phyloP scores from a whole-genome alignment of 108 stramenopile genomes.

The Epithemia pelagica region DNA sequence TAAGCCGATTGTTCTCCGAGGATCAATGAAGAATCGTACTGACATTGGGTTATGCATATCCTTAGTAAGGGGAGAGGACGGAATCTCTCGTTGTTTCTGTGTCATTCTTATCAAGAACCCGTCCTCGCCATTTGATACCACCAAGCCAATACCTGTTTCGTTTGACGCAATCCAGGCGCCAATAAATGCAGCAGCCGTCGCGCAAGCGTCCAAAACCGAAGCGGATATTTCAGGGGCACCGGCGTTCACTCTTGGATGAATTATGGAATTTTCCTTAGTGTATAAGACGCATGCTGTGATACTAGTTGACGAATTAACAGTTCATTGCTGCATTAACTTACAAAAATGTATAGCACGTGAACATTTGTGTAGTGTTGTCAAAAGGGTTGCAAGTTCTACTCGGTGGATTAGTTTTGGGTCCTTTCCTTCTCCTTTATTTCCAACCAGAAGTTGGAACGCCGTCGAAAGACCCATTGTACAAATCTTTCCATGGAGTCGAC shows the following conservation, averaged over 20 bases:
- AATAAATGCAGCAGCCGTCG: background rate
- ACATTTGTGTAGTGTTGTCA: constrained; percentile 75
- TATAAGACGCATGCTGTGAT: background rate
- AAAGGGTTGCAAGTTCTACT: constrained; percentile 79
- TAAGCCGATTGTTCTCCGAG: constrained; percentile 32
- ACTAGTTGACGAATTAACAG: background rate
- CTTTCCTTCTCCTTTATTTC: constrained; percentile 52
- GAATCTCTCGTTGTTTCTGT: constrained; percentile 76
- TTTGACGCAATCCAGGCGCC: constrained; percentile 25
- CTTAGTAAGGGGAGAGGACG: constrained; percentile 64
- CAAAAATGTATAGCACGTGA: constrained; percentile 76
- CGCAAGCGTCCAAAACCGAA: background rate
- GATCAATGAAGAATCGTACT: constrained; percentile 41
- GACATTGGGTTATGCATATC: constrained; percentile 67
- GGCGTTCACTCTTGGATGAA: constrained; percentile 9
- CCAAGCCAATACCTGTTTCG: constrained; percentile 55
- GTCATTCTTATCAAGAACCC: constrained; percentile 74
- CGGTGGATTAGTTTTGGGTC: constrained; percentile 63
- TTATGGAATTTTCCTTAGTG: background rate
- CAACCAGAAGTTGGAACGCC: constrained; percentile 73
- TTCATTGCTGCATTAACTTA: constrained; percentile 36
- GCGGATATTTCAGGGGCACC: background rate
- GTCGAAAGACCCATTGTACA: constrained; percentile 85
- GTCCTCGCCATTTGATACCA: constrained; percentile 40
- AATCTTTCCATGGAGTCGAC: constrained; percentile 88